Conservation (phyloP, 78 protist species). For the Anaeramoeba flamelloides region DNA sequence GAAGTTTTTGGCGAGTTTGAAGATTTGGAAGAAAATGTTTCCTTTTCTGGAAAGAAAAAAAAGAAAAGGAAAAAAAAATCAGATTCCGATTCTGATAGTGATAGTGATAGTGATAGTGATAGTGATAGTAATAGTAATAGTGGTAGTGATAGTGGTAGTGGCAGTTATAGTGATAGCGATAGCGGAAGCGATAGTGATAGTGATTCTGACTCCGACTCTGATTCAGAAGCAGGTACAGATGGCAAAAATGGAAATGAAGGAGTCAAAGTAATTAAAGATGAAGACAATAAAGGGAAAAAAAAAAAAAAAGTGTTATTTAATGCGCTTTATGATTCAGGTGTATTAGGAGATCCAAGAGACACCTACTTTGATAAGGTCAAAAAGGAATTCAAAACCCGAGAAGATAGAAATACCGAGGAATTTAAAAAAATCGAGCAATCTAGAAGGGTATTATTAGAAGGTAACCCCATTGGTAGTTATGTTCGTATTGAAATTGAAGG, state of each 20-base stretch:
- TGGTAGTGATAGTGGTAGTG: neutral
- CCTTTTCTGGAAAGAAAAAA: neutral
- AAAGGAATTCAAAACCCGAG: too few relatives aligned
- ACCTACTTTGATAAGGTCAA: too few relatives aligned
- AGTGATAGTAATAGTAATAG: neutral
- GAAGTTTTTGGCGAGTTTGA: neutral
- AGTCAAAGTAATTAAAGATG: neutral
- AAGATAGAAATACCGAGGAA: conserved; percentile 24
- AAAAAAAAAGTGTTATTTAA: too few relatives aligned
- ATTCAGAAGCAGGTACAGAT: neutral
- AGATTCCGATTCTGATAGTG: neutral
- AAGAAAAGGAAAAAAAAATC: neutral
- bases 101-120: neutral
- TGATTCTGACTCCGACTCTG: neutral
- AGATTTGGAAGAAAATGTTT: neutral
- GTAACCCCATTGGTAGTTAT: conserved; percentile 65
- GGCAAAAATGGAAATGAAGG: neutral
- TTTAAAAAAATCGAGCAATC: conserved; percentile 22
- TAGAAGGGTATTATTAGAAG: conserved; percentile 1
- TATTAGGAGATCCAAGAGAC: too few relatives aligned
- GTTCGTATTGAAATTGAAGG: conserved; percentile 62
- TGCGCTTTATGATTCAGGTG: too few relatives aligned
- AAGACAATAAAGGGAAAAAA: neutral
- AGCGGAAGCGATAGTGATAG: neutral
- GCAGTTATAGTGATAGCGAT: too few relatives aligned